These are phyloP conservation scores for Melanomma pulvis-pyrius DNA, from an alignment of 495 filamentous ascomycete genomes.

Conservation along the genomic window DNA sequence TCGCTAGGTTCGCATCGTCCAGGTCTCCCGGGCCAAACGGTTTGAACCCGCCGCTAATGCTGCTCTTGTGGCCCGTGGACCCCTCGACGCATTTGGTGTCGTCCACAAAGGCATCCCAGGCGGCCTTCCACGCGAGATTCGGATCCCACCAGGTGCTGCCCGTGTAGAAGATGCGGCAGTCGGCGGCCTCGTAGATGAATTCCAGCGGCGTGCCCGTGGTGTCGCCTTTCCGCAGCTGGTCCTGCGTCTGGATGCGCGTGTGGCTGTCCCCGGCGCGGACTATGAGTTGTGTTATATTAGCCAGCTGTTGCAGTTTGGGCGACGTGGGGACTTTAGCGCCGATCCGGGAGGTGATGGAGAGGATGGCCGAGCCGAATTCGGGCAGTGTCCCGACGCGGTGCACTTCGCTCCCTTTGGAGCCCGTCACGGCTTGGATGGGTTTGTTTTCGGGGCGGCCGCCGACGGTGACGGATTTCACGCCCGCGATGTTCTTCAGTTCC, in stretches of 20 bases:
- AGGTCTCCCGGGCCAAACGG: slow-evolving; percentile 41
- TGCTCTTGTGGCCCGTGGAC: slow-evolving; percentile 14
- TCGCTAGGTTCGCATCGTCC: slow-evolving; percentile 3
- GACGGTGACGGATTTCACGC: slow-evolving; percentile 23
- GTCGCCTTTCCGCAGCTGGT: slow-evolving; percentile 31
- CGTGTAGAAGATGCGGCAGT: slow-evolving; percentile 33
- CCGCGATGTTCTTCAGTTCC: slow-evolving; percentile 33
- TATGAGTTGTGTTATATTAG: slow-evolving; percentile 2
- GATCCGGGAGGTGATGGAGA: background rate
- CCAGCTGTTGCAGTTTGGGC: background rate
- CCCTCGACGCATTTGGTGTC: slow-evolving; percentile 25
- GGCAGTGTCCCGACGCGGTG: background rate
- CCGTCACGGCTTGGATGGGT: slow-evolving; percentile 29
- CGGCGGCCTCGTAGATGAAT: slow-evolving; percentile 35
- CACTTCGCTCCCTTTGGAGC: slow-evolving; percentile 29
- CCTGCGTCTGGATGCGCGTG: slow-evolving; percentile 21
- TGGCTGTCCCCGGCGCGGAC: slow-evolving; percentile 6
- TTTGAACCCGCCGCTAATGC: slow-evolving; percentile 35
- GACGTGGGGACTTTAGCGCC: background rate
- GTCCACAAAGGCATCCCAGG: slow-evolving; percentile 14
- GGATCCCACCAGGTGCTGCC: slow-evolving; percentile 4
- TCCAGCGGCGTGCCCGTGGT: slow-evolving; percentile 19
- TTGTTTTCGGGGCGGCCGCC: slow-evolving; percentile 20
- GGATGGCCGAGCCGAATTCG: background rate
- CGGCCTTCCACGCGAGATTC: slow-evolving; percentile 23